Evolutionary conservation across 495 filamentous ascomycete genomes (phyloP), one percentile per base, ranked within the genome.

Genomic region (Aspergillus incahuasiensis): DNA sequence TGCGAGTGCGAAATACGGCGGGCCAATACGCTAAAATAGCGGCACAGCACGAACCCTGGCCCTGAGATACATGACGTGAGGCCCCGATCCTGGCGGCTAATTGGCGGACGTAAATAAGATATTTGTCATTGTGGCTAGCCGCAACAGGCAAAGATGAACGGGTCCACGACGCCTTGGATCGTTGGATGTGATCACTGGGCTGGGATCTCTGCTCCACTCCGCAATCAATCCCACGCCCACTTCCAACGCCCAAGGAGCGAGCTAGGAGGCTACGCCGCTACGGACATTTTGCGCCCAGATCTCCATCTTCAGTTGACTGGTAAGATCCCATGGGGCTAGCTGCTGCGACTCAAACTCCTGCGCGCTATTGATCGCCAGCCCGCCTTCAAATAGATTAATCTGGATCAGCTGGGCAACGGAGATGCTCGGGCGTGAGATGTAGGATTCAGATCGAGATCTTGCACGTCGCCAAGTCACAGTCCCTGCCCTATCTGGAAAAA

Each of bases 121-220:
- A 74, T 74, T 74, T 74, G 71, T 72, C 68, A 74, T 69, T 70
- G 50, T 65, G 43, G 35, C 54, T 61, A 25, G 25, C 18, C 57
- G 43, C 13, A 63, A 63, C 24, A 30, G 68, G 64, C 11, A 70
- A 63, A 56, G 71, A 73, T 74, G 58, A 53, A 58, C 65, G 62
- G 60, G 9, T 30, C 28, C 40, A 18, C 40, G 18, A 40, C 4
- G 12, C 4, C 38, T 40, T 13, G 5, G 38, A 13, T 11, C 4
- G 3, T 5, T 8, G 24, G n/a, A 30, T 47, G 28, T 47, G 44
- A 47, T 47, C 28, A 30, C 22, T 21, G 28, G 2, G 16, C 22
- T n/a, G n/a, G n/a, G n/a, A n/a, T n/a, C n/a, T n/a, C n/a, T n/a
- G 20, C 40, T 53, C 41, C 51, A 54, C 51, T 32, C 28, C 9